Evolutionary conservation across 1,284 basidiomycete species (phyloP), one percentile per base, ranked within the genome.

Genomic region (Fistulinella staudtii): DNA sequence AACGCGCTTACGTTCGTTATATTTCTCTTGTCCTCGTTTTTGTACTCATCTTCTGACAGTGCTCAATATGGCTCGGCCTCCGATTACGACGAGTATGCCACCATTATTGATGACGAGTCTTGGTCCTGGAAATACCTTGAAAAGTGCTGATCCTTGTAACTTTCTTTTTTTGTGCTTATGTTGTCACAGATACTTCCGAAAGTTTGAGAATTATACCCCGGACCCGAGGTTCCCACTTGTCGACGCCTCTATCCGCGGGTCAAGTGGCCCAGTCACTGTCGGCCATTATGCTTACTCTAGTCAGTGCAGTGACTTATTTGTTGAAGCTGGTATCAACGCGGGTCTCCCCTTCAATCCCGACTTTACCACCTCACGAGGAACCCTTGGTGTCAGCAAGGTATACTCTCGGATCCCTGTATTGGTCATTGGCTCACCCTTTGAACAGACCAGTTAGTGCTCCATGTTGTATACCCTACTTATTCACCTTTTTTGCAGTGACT

Each of bases 1-100:
- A 85, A 85, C 48, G 82, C 80, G 0, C 73, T 77, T 61, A 79
- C 85, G 80, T 79, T 56, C 24, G 70, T 51, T 15, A 5, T n/a
- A 8, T 25, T 11, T 11, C 24, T 25, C 3, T 2, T n/a, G 20
- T 34, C 29, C 20, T 36, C 17, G 39, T 8, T 23, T 8, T 22
- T 11, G 5, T 20, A 34, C 35, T 20, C 51, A 22, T n/a, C n/a
- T 37, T 14, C 23, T 7, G 8, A 20, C 4, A 86, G 83, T 65
- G 82, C 77, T 43, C 84, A 85, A 15, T 77, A 77, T 34, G 80
- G 82, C n/a, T 72, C 79, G 5, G 81, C 83, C 1, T 75, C 75
- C 1, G 85, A 87, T 54, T 86, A 77, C 50, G 80, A 85, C 52
- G 75, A 85, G 57, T 85, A 81, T 76, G 80, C 75, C 0, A 52